Percentiles rank a stretch among this genome's conserved stretches.
phyloP scores from a whole-genome alignment of 306 rosid species.

The Aeschynomene evenia region DNA sequence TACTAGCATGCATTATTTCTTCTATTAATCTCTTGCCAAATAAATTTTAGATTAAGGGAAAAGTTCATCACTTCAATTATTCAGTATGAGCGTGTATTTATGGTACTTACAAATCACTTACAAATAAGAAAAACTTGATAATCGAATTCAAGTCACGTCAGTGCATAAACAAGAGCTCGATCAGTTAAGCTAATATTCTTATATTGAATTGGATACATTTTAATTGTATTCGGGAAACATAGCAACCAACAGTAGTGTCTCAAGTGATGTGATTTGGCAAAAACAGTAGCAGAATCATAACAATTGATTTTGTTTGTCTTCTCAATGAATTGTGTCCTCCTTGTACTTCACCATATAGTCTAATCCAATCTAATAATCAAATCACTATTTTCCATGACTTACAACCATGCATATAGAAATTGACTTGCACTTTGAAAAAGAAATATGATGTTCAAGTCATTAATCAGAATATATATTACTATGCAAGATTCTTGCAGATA shows the following conservation, averaged over 20 bases:
- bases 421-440: neutral
- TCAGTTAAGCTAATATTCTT: no score
- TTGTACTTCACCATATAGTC: neutral
- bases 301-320: neutral
- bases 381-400: neutral
- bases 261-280: neutral
- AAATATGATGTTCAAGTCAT: neutral
- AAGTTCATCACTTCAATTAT: no score
- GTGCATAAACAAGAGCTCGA: no score
- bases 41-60: no score
- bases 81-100: no score
- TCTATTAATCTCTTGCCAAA: neutral
- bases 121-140: no score
- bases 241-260: neutral
- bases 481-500: neutral
- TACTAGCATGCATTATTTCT: neutral
- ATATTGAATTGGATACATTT: no score
- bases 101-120: no score
- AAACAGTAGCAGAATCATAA: conserved; percentile 9
- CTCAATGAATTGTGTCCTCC: neutral
- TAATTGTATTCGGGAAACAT: no score
- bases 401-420: neutral
- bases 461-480: neutral
- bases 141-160: no score
- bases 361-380: conserved; percentile 3